Percentiles rank a stretch among this genome's conserved stretches.
phyloP scores from a whole-genome alignment of 305 asterid species.

The Rubia tinctorum region DNA sequence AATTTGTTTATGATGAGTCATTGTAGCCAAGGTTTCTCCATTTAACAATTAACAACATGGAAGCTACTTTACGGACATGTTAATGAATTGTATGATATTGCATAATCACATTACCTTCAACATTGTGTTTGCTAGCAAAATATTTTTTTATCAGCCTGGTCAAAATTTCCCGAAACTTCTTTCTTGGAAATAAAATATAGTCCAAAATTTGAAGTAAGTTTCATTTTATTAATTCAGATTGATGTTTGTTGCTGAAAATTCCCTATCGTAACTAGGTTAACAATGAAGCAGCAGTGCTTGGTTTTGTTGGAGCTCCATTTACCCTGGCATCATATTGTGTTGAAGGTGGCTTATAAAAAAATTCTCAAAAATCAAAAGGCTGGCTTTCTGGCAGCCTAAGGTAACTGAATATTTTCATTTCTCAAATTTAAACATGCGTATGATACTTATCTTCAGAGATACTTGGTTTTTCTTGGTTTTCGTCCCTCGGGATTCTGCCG shows the following conservation, averaged over 20 bases:
- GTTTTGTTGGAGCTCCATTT: constrained; percentile 99
- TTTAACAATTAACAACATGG: background rate
- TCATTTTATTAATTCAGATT: background rate
- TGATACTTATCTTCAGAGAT: background rate
- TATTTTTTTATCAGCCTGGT: background rate
- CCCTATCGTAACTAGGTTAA: constrained; percentile 50
- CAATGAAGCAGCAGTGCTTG: constrained; percentile 89
- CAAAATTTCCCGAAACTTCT: background rate
- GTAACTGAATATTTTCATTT: constrained; percentile 30
- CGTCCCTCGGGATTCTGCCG: background rate
- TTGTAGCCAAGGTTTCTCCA: background rate
- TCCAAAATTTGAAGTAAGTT: background rate
- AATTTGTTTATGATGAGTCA: background rate
- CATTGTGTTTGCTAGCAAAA: background rate
- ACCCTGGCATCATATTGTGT: constrained; percentile 92
- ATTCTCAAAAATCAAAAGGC: constrained; percentile 80
- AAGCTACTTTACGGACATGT: background rate
- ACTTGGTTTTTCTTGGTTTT: background rate
- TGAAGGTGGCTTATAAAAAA: constrained; percentile 98
- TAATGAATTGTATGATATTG: background rate
- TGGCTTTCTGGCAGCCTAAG: constrained; percentile 95
- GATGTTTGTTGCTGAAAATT: background rate
- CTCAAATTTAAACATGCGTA: background rate
- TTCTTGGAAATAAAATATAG: background rate
- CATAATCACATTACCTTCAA: background rate